A percentile compares a stretch with the other conserved stretches of the same genome.
Conservation (phyloP, 2,329 filamentous ascomycete species). For the Xylaria sp. region DNA sequence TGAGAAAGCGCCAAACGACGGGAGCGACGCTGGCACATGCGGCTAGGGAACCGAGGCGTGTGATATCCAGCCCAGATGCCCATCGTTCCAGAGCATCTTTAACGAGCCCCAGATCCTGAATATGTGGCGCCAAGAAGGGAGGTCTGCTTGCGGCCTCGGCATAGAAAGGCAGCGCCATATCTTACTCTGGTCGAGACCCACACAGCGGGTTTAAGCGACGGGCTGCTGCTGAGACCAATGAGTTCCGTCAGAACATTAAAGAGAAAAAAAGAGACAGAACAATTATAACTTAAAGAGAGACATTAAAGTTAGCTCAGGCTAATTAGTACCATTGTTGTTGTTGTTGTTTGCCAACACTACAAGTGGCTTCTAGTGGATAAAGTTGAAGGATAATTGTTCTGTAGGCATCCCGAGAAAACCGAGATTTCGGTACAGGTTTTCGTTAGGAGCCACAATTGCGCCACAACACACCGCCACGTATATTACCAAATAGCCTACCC, state of each 20-base stretch:
- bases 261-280: slow-evolving; percentile 5
- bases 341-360: background rate
- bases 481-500: too few relatives aligned
- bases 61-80: slow-evolving; percentile 57
- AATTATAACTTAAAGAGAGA: slow-evolving; percentile 23
- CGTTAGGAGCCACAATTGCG: slow-evolving; percentile 8
- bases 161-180: slow-evolving; percentile 42
- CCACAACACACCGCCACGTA: slow-evolving; percentile 19
- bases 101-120: slow-evolving; percentile 51
- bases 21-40: slow-evolving; percentile 57
- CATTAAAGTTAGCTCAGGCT: slow-evolving; percentile 18
- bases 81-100: slow-evolving; percentile 53
- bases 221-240: background rate
- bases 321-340: slow-evolving; percentile 9
- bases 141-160: slow-evolving; percentile 39
- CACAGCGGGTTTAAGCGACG: background rate
- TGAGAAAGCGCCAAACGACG: slow-evolving; percentile 53
- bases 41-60: slow-evolving; percentile 57
- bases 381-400: background rate
- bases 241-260: background rate
- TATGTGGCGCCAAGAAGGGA: slow-evolving; percentile 44
- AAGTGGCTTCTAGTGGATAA: slow-evolving; percentile 1
- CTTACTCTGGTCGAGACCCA: background rate
- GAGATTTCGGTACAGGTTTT: slow-evolving; percentile 12
- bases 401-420: background rate